phyloP scores from a whole-genome alignment of 2,329 filamentous ascomycete genomes.

The Ceratocystis lukuohia region DNA sequence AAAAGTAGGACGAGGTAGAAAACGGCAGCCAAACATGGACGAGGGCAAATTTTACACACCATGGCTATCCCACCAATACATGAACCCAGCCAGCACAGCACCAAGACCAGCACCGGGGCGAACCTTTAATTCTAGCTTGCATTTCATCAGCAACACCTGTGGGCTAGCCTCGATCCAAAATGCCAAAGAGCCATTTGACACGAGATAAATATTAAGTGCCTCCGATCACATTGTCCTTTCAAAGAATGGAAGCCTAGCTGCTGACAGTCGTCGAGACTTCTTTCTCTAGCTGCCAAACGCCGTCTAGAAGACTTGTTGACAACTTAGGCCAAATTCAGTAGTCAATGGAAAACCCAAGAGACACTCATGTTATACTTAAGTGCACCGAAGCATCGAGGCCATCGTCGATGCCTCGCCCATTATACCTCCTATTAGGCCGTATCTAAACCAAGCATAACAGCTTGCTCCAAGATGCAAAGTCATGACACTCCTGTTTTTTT shows the following conservation, averaged over 20 bases:
- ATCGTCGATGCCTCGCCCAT: not conserved
- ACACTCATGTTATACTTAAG: not conserved
- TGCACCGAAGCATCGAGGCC: not conserved
- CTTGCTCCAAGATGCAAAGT: not conserved
- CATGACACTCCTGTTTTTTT: not conserved
- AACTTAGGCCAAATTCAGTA: not conserved
- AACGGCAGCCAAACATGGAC: constrained; percentile 13
- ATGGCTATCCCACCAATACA: constrained; percentile 14
- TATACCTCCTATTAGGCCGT: not conserved
- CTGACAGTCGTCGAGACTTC: not conserved
- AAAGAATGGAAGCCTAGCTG: not conserved
- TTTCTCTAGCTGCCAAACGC: not conserved
- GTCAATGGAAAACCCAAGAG: not conserved
- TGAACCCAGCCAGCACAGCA: not conserved
- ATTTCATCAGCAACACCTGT: not conserved
- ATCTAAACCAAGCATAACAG: not conserved
- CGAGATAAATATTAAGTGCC: constrained; percentile 1
- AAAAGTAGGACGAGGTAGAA: constrained; percentile 18
- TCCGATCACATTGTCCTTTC: not conserved
- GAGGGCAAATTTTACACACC: constrained; percentile 15
- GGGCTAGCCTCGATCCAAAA: not conserved
- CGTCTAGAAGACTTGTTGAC: too few relatives aligned
- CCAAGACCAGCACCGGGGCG: not conserved
- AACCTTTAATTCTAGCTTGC: not conserved
- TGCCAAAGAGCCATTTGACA: not conserved